phyloP scores from a whole-genome alignment of 164 flowering plant genomes.

The Chimonanthus salicifolius region DNA sequence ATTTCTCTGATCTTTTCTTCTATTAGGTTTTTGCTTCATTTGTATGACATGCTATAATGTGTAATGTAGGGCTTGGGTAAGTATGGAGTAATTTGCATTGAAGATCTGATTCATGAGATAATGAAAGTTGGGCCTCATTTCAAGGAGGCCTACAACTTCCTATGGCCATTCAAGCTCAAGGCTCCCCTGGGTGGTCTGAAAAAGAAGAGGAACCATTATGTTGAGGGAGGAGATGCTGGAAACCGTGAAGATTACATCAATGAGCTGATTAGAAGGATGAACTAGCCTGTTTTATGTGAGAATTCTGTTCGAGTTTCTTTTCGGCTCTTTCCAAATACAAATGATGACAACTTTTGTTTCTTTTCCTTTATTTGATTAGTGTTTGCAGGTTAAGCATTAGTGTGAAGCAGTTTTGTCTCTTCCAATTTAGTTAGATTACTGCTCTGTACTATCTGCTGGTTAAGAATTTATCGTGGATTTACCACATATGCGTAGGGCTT shows the following conservation, averaged over 20 bases:
- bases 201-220: slow-evolving; percentile 55
- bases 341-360: not conserved
- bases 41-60: not conserved
- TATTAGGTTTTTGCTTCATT: not conserved
- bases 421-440: not conserved
- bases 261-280: slow-evolving; percentile 33
- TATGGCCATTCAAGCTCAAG: slow-evolving; percentile 54
- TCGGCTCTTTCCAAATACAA: too few relatives aligned
- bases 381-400: not conserved
- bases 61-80: slow-evolving; percentile 36
- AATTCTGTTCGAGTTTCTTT: not conserved
- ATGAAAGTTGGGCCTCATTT: slow-evolving; percentile 59
- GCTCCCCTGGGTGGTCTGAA: slow-evolving; percentile 48
- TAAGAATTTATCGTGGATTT: too few relatives aligned
- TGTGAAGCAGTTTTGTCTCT: not conserved
- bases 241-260: slow-evolving; percentile 41
- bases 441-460: too few relatives aligned
- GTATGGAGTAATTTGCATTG: slow-evolving; percentile 19
- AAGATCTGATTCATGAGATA: slow-evolving; percentile 40
- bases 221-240: slow-evolving; percentile 63
- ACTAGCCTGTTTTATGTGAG: slow-evolving; percentile 6
- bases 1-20: not conserved
- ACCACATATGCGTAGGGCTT: too few relatives aligned
- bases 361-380: not conserved
- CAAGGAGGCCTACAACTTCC: slow-evolving; percentile 53